Base-by-base conservation (phyloP, 2,329 filamentous ascomycete species). In the Aspergillus aculeatinus region DNA sequence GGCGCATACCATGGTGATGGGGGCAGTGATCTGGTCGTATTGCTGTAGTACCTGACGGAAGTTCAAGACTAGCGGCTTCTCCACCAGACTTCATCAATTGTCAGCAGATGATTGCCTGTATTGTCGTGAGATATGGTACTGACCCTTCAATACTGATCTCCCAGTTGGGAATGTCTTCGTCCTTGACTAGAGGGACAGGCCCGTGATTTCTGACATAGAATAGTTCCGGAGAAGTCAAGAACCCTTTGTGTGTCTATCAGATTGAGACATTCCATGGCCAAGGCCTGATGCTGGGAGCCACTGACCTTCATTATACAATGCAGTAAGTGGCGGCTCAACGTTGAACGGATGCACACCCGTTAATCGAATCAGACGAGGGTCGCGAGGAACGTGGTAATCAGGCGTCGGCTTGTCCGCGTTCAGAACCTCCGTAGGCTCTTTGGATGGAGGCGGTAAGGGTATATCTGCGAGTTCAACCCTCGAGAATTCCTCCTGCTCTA, bases 151-250 rank as follows among this genome's bases (percentile, higher is more conserved):
- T 82, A 0, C 86, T 87, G 60, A 96, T 89, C 58, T 91, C 85
- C 93, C 93, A 97, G 67, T 89, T 84, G 48, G 87, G 83, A 60
- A 91, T 86, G 4, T 90, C 86, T 25, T 85, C 80, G 64, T 96
- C 90, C 9, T 83, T 81, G 19, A 95, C 90, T 58, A 85, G 79
- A 1, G 92, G 93, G 7, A 96, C 92, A 0, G 87, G 80, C 14
- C 93, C 93, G 79, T 97, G 93, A 70, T 96, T 97, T 39, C 93
- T 83, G 9, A 97, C 93, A 74, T 96, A 97, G 77, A 96, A 95
- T 1, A 97, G 80, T 67, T 96, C 89, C 12, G 92, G 89, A 44
- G 88, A 91, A 0, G 92, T 97, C 42, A 97, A 79, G 71, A 96
- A 96, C 0, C 93, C 92, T 78, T 44, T 16, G 4, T 3, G 39